phyloP scores from a whole-genome alignment of 2,329 filamentous ascomycete genomes.

The Onygenales sp. region DNA sequence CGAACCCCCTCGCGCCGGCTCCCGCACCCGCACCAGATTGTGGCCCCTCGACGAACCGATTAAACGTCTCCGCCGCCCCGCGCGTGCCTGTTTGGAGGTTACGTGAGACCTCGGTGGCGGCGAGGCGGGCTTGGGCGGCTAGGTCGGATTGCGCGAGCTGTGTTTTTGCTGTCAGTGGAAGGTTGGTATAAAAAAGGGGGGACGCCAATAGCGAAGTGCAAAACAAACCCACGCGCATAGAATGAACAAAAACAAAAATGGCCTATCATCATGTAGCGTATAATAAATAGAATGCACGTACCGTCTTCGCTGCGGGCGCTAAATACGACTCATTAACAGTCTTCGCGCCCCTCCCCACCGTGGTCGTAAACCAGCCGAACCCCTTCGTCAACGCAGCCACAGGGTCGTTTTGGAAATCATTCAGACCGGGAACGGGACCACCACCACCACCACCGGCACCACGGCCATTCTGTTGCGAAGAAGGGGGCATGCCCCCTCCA shows the following conservation, averaged over 20 bases:
- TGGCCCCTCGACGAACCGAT: conserved; percentile 75
- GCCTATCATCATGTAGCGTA: background rate
- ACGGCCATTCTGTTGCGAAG: conserved; percentile 21
- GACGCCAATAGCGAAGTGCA: background rate
- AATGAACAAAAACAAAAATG: background rate
- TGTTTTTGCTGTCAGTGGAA: background rate
- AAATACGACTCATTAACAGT: conserved; percentile 85
- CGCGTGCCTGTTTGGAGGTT: conserved; percentile 58
- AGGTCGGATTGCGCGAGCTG: conserved; percentile 74
- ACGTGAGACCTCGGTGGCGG: conserved; percentile 46
- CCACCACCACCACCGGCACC: background rate
- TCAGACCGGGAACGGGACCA: conserved; percentile 54
- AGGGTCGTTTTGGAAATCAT: conserved; percentile 86
- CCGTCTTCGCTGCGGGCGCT: conserved; percentile 83
- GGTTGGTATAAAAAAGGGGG: background rate
- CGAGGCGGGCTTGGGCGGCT: conserved; percentile 58
- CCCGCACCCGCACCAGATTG: conserved; percentile 25
- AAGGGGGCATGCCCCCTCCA: conserved; percentile 61
- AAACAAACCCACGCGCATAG: too few relatives aligned
- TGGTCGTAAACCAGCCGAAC: conserved; percentile 86
- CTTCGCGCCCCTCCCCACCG: conserved; percentile 83
- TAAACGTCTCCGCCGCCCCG: conserved; percentile 70
- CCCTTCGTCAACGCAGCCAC: conserved; percentile 81
- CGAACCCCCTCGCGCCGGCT: conserved; percentile 38
- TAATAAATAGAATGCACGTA: conserved; percentile 30